Conservation (phyloP, 352 stramenopile genomes). For the Globisporangium solare region DNA sequence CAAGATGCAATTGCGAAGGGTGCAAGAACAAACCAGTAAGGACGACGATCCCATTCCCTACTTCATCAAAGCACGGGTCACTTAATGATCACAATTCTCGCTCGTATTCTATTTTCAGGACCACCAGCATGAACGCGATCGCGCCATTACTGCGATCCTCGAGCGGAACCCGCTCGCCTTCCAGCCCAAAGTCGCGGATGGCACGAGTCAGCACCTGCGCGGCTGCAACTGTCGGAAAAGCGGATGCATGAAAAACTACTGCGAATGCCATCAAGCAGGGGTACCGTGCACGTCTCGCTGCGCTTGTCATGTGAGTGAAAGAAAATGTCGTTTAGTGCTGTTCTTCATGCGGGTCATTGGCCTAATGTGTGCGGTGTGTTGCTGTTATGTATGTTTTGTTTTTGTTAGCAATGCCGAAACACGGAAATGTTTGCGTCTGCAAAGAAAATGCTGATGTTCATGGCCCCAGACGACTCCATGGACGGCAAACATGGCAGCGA, state of each 20-base stretch:
- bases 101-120: conserved; percentile 13
- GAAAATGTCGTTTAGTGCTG: neutral
- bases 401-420: conserved; percentile 48
- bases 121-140: conserved; percentile 56
- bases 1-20: conserved; percentile 74
- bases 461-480: conserved; percentile 7
- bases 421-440: conserved; percentile 61
- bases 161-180: conserved; percentile 93
- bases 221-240: conserved; percentile 96
- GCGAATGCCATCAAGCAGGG: conserved; percentile 93
- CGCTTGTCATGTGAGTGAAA: conserved; percentile 54
- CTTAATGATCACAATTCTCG: neutral
- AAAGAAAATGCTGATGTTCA: conserved; percentile 69
- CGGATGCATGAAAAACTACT: conserved; percentile 97
- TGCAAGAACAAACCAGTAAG: conserved; percentile 63
- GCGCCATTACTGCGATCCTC: conserved; percentile 87
- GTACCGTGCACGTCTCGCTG: conserved; percentile 79
- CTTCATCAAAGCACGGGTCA: neutral
- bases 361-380: neutral
- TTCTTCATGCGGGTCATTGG: neutral
- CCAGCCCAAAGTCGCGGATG: conserved; percentile 89
- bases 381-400: too few species aligned
- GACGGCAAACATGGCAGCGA: neutral
- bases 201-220: conserved; percentile 81
- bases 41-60: too few species aligned